Base-by-base conservation (phyloP, 2,329 filamentous ascomycete species). In the Fusarium sulawesiense region DNA sequence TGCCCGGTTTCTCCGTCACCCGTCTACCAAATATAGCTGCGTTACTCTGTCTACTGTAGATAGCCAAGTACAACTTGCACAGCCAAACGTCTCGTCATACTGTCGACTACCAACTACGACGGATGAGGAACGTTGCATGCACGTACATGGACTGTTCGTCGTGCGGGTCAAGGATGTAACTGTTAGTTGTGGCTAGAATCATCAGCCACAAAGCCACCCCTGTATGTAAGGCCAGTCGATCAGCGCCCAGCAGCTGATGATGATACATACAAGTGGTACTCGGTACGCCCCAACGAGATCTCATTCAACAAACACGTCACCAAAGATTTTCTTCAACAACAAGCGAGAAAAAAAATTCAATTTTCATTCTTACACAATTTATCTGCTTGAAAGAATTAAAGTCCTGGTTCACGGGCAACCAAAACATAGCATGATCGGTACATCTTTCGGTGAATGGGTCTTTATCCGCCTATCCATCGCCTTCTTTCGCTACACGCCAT, bases 381-480 rank as follows among this genome's bases (percentile, higher is more conserved):
- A 1, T 7, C 4, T 30, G 4, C 9, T 60, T 20, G 1, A 42
- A 42, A 40, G 6, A 13, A 40, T 30, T 5, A 21, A 44, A 40
- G 44, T 42, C 56, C 56, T n/a, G 56, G 53, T 37, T 21, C 12
- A 27, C 53, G 59, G 45, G 46, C 25, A n/a, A n/a, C 42, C 7
- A 8, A 20, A 44, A 6, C 41, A 57, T 21, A 50, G 30, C 58
- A 82, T 83, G 81, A 76, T 83, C 56, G 78, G 78, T 62, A 79
- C 78, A 40, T 80, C 80, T 2, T 68, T 76, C 21, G 55, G 57
- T 50, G 82, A 83, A 74, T 81, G 81, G 72, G 60, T 84, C 45
- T 76, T 84, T 70, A 85, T 87, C 75, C 84, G 83, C 65, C 60
- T 79, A 57, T 79, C 73, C 74, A 83, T 87, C 67, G 63, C 82